These are phyloP conservation scores for Teunomyces pallodes DNA, from an alignment of 805 yeast species.

Conservation along the genomic window DNA sequence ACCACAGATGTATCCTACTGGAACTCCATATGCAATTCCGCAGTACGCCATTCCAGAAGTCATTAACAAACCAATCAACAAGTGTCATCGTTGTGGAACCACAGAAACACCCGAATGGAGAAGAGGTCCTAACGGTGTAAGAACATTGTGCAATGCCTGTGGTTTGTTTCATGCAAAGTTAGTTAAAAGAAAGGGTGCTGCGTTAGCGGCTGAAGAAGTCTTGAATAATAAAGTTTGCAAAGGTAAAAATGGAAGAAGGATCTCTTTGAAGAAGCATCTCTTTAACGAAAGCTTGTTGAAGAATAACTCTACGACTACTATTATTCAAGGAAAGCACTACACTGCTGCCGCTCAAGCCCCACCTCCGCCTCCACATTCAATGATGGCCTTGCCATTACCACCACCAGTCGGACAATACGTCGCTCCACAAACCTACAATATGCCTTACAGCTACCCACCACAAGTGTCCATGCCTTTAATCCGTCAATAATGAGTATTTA, in stretches of 20 bases:
- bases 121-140: conserved; percentile 44
- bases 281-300: conserved; percentile 12
- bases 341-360: conserved; percentile 1
- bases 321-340: neutral
- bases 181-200: conserved; percentile 29
- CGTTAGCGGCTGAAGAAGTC: conserved; percentile 32
- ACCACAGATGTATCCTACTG: conserved; percentile 10
- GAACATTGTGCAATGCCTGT: conserved; percentile 45
- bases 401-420: conserved; percentile 4
- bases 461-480: conserved; percentile 9
- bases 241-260: conserved; percentile 44
- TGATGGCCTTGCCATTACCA: conserved; percentile 1
- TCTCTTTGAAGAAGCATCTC: conserved; percentile 30
- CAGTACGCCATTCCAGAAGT: conserved; percentile 30
- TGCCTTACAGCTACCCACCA: conserved; percentile 2
- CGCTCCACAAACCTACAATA: conserved; percentile 4
- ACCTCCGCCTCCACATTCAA: conserved; percentile 4
- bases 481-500: conserved; percentile 6
- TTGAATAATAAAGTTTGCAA: conserved; percentile 42
- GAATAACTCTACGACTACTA: neutral
- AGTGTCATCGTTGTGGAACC: conserved; percentile 45
- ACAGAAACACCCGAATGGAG: conserved; percentile 48
- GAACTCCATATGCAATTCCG: conserved; percentile 2
- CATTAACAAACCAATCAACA: conserved; percentile 32
- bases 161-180: conserved; percentile 43